Percentiles rank a stretch among this genome's conserved stretches.
Conservation (phyloP, 192 early-diverging fungal species). For the Coemansia umbellata region DNA sequence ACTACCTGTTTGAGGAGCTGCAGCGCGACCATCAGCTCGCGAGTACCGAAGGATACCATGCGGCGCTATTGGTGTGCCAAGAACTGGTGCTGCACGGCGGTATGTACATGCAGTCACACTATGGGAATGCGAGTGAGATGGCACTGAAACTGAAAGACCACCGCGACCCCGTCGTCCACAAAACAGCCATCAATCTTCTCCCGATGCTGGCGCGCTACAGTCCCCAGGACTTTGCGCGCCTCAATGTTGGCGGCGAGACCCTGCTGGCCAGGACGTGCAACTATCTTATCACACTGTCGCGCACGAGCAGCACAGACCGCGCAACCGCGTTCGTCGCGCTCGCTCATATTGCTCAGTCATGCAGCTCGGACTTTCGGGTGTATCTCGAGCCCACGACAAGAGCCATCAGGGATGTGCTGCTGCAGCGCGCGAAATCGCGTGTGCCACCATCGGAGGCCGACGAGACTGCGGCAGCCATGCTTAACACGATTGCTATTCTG, state of each 20-base stretch:
- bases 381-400: conserved; percentile 75
- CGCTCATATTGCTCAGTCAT: conserved; percentile 78
- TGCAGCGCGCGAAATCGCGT: conserved; percentile 50
- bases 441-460: conserved; percentile 26
- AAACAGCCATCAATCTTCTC: conserved; percentile 79
- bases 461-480: conserved; percentile 61
- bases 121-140: conserved; percentile 68
- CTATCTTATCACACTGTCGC: conserved; percentile 70
- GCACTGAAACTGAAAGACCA: conserved; percentile 75
- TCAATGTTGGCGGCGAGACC: conserved; percentile 46
- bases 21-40: conserved; percentile 65
- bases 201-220: conserved; percentile 80
- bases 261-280: conserved; percentile 72
- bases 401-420: conserved; percentile 72
- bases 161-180: conserved; percentile 71
- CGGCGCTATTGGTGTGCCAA: conserved; percentile 73
- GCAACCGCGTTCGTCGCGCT: conserved; percentile 77
- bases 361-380: conserved; percentile 69
- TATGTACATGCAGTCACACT: conserved; percentile 82
- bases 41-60: conserved; percentile 81
- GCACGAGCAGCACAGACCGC: conserved; percentile 55
- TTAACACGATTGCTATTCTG: conserved; percentile 84
- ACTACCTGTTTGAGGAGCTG: conserved; percentile 79
- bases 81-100: conserved; percentile 78
- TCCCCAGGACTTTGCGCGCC: conserved; percentile 57